A percentile compares a stretch with the other conserved stretches of the same genome.
phyloP scores from a whole-genome alignment of 371 early-diverging fungal species.

The Chytridiales sp. region DNA sequence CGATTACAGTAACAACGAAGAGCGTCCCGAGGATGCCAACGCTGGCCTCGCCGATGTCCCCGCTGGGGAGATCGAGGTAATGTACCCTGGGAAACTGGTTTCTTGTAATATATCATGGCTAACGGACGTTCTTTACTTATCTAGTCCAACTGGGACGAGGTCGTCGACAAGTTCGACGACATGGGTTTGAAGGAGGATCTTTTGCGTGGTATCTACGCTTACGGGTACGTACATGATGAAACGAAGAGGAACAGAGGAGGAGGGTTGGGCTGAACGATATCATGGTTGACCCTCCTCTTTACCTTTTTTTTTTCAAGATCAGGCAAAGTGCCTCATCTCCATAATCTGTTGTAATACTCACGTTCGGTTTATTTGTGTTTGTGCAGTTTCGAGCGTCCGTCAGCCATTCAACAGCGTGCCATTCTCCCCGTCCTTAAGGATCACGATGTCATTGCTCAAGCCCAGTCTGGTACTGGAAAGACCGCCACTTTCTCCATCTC shows the following conservation, averaged over 20 bases:
- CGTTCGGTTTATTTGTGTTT: neutral
- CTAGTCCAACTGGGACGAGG: conserved; percentile 47
- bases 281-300: neutral
- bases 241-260: no score
- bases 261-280: no score
- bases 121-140: neutral
- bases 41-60: conserved; percentile 23
- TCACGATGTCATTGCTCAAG: conserved; percentile 98
- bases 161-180: conserved; percentile 88
- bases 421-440: conserved; percentile 92
- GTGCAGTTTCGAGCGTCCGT: conserved; percentile 77
- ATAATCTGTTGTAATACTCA: neutral
- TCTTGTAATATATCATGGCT: no score
- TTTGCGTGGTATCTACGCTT: conserved; percentile 96
- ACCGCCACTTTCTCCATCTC: conserved; percentile 99
- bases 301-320: neutral
- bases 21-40: conserved; percentile 16
- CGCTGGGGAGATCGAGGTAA: conserved; percentile 30
- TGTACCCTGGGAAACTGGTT: neutral
- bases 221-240: conserved; percentile 71
- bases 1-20: no score
- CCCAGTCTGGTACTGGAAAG: conserved; percentile 99
- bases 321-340: neutral
- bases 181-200: conserved; percentile 93
- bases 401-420: conserved; percentile 97